Conservation (phyloP, 208 protist genomes). For the Leishmania aethiopica region DNA sequence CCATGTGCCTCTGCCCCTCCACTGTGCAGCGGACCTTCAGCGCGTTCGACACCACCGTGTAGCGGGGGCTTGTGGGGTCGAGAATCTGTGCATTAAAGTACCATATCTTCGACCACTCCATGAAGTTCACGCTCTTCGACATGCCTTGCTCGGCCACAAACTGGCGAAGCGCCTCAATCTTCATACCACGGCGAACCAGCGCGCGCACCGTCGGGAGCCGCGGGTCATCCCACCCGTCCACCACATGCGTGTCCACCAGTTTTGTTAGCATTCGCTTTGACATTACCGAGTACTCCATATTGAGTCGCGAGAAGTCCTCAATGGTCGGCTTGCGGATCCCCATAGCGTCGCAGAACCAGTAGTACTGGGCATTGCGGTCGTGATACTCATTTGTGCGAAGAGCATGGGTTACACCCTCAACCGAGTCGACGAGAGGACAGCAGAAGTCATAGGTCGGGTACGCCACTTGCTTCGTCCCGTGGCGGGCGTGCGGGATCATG, state of each 20-base stretch:
- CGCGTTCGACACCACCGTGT: slow-evolving; percentile 90
- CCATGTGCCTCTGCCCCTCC: slow-evolving; percentile 61
- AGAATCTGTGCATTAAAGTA: slow-evolving; percentile 98
- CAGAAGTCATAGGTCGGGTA: slow-evolving; percentile 99
- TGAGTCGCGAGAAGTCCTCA: slow-evolving; percentile 98
- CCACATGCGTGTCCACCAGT: slow-evolving; percentile 96
- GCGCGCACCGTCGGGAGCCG: slow-evolving; percentile 98
- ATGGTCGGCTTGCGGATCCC: slow-evolving; percentile 88
- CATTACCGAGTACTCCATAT: slow-evolving; percentile 98
- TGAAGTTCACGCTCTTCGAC: slow-evolving; percentile 95
- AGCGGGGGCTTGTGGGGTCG: slow-evolving; percentile 97
- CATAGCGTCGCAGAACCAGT: slow-evolving; percentile 96
- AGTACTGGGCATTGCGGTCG: slow-evolving; percentile 97
- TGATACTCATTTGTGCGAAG: slow-evolving; percentile 99
- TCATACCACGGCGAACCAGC: slow-evolving; percentile 97
- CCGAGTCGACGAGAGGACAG: slow-evolving; percentile 98
- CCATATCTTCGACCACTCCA: slow-evolving; percentile 99
- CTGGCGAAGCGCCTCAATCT: slow-evolving; percentile 94
- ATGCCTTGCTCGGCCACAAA: slow-evolving; percentile 98
- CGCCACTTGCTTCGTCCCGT: slow-evolving; percentile 92
- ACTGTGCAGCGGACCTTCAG: slow-evolving; percentile 85
- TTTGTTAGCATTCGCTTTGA: slow-evolving; percentile 99
- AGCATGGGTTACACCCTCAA: slow-evolving; percentile 99
- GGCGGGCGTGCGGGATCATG: slow-evolving; percentile 90
- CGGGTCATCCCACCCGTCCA: slow-evolving; percentile 99